These are phyloP conservation scores for Coffea eugenioides DNA, from an alignment of 257 asterid genomes.

Conservation along the genomic window DNA sequence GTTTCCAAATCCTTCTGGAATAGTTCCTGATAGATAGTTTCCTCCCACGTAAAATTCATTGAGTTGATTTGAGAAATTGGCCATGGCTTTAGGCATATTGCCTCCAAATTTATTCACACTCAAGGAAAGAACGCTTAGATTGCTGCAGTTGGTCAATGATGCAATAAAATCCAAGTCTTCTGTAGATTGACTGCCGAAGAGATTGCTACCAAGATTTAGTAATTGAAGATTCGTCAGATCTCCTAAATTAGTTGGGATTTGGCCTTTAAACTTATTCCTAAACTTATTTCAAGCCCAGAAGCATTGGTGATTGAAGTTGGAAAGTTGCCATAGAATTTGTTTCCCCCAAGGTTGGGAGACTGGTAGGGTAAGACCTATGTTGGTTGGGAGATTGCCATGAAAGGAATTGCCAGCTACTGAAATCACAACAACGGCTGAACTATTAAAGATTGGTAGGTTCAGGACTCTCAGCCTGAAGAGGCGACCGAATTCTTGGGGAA, in stretches of 20 bases:
- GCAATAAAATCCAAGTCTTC: slow-evolving; percentile 28
- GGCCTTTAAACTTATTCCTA: slow-evolving; percentile 32
- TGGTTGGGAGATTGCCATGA: slow-evolving; percentile 25
- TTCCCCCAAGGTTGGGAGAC: neutral
- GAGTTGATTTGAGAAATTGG: slow-evolving; percentile 28
- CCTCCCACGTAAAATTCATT: neutral
- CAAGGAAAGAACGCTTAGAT: neutral
- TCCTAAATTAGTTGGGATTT: slow-evolving; percentile 24
- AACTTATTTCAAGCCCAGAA: no score
- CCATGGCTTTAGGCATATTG: slow-evolving; percentile 25
- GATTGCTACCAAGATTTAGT: neutral
- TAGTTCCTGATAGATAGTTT: slow-evolving; percentile 26
- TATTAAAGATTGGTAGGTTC: slow-evolving; percentile 14
- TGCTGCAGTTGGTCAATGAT: slow-evolving; percentile 30
- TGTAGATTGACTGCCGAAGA: neutral
- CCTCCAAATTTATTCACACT: slow-evolving; percentile 27
- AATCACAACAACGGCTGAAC: slow-evolving; percentile 9
- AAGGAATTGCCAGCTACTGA: slow-evolving; percentile 10
- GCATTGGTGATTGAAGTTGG: slow-evolving; percentile 11
- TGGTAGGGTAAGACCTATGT: slow-evolving; percentile 19
- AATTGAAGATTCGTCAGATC: slow-evolving; percentile 9
- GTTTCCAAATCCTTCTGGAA: slow-evolving; percentile 28
- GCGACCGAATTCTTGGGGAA: no score
- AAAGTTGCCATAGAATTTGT: slow-evolving; percentile 1
- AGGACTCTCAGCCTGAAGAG: no score